These are phyloP conservation scores for Maudiozyma turicensis DNA, from an alignment of 805 yeast genomes.

Conservation along the genomic window DNA sequence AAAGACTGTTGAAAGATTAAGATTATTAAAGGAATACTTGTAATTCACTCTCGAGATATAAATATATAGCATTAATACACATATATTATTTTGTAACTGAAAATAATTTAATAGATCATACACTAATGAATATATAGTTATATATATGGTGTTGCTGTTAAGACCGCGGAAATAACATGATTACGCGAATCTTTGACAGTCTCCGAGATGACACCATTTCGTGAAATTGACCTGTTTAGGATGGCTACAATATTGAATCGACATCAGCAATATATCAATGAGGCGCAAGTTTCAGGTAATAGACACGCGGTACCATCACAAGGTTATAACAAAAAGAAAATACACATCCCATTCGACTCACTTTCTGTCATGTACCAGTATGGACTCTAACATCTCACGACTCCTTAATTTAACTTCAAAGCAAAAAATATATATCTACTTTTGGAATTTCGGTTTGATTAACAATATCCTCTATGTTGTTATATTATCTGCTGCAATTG, in stretches of 20 bases:
- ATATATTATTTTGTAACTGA: neutral
- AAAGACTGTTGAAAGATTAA: conserved; percentile 71
- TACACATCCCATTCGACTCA: too few relatives aligned
- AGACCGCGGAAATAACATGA: too few relatives aligned
- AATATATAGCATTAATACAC: neutral
- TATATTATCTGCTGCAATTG: conserved; percentile 85
- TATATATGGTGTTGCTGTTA: too few relatives aligned
- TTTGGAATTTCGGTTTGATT: conserved; percentile 76
- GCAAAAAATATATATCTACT: conserved; percentile 36
- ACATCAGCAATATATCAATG: too few relatives aligned
- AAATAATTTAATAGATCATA: neutral
- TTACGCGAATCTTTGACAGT: too few relatives aligned
- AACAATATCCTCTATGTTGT: conserved; percentile 89
- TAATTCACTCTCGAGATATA: neutral
- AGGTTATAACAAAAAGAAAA: too few relatives aligned
- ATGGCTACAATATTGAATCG: too few relatives aligned
- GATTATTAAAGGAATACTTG: conserved; percentile 58
- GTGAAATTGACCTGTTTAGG: too few relatives aligned
- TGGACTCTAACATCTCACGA: neutral
- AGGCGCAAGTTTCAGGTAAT: too few relatives aligned
- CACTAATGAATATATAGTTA: too few relatives aligned
- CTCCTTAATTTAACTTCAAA: neutral
- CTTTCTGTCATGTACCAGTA: neutral
- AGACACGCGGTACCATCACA: too few relatives aligned
- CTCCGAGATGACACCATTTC: too few relatives aligned